These are phyloP conservation scores for Platanthera zijinensis DNA, from an alignment of 106 monocot genomes.

Conservation along the genomic window DNA sequence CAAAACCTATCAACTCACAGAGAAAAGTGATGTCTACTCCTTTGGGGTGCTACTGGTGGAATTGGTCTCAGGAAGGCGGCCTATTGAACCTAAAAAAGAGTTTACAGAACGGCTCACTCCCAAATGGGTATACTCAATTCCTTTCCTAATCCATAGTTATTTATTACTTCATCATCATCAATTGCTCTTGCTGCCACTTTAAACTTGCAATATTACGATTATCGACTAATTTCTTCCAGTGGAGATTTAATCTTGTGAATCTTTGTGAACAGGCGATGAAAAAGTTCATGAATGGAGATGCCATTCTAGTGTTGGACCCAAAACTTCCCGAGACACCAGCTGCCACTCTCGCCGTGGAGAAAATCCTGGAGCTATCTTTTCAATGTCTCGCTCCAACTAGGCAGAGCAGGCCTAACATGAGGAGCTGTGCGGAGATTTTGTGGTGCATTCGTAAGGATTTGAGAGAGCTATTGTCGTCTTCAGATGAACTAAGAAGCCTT, in stretches of 20 bases:
- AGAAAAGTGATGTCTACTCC: slow-evolving; percentile 63
- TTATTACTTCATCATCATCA: background rate
- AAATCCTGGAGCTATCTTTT: slow-evolving; percentile 14
- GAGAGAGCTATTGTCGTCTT: slow-evolving; percentile 16
- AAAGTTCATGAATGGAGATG: slow-evolving; percentile 21
- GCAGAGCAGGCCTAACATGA: slow-evolving; percentile 19
- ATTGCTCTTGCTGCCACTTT: too few relatives aligned
- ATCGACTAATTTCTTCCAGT: background rate
- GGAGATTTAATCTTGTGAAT: background rate
- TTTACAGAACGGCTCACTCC: slow-evolving; percentile 37
- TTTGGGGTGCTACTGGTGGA: slow-evolving; percentile 63
- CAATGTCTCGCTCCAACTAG: slow-evolving; percentile 18
- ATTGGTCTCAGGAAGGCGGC: slow-evolving; percentile 43
- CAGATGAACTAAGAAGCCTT: slow-evolving; percentile 3
- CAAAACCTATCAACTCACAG: slow-evolving; percentile 56
- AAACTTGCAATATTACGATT: background rate
- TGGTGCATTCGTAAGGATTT: slow-evolving; percentile 20
- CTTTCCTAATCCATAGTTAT: background rate
- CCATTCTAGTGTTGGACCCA: slow-evolving; percentile 10
- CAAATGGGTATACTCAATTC: slow-evolving; percentile 35
- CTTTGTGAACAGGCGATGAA: slow-evolving; percentile 16
- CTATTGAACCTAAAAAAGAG: slow-evolving; percentile 48
- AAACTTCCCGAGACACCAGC: slow-evolving; percentile 10
- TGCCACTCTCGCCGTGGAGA: slow-evolving; percentile 16
- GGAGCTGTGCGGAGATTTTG: slow-evolving; percentile 16